Evolutionary conservation across 1,284 basidiomycete genomes (phyloP), one percentile per base, ranked within the genome.

Genomic region (Ceratobasidium sp.): DNA sequence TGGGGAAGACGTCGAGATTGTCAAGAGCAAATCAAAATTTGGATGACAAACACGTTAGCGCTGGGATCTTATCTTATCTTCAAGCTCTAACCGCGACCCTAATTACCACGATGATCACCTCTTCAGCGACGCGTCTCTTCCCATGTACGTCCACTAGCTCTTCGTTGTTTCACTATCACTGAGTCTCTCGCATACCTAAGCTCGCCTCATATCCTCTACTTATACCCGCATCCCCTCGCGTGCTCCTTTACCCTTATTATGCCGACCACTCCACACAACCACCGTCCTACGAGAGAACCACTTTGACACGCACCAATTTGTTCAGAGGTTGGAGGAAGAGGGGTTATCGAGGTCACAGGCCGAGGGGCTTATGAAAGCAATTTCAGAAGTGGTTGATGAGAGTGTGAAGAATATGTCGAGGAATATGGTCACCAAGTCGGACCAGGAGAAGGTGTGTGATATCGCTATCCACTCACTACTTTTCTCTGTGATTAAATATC

Each of bases 381-480:
- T 98, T 89, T 95, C 96, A 13, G 95, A 97, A 82, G 96, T 98
- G 79, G 96, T 98, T 70, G 95, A 97, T 85, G 97, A 98, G 88
- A 95, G 94, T 83, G 93, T 98, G 71, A 89, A 93, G 79, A 97
- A 96, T 83, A 97, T 98, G 95, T 95, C 95, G 60, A 92, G 91
- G 81, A 96, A 96, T 82, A 94, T 98, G 91, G 97, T 98, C 80
- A 96, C 94, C 7, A 96, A 96, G 84, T 91, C 94, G 1, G 95
- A 97, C 82, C 96, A 97, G 84, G 97, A 98, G 87, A 97, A 97
- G 91, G 96, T 94, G 76, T 72, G 88, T 33, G 33, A 33, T 82
- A 63, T 53, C 63, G n/a, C 61, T 18, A 55, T 66, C 18, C 13
- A 18, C 33, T 28, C 42, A 23, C 33, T 33, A 33, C 33, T 33